These are phyloP conservation scores for Cryptococcus wingfieldii DNA, from an alignment of 1,284 basidiomycete genomes.

Conservation along the genomic window DNA sequence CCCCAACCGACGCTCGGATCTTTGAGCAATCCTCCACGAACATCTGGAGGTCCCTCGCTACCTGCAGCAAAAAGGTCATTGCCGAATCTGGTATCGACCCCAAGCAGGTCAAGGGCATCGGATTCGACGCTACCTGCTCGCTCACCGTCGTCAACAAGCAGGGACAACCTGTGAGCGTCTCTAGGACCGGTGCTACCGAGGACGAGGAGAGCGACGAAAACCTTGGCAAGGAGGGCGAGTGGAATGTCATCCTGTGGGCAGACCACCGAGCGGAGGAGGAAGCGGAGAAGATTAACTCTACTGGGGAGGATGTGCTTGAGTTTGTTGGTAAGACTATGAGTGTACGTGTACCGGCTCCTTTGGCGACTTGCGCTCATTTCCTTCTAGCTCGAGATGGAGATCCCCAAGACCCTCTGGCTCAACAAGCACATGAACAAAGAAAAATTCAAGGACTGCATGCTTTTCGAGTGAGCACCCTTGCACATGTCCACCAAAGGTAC, in stretches of 20 bases:
- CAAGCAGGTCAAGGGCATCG: slow-evolving; percentile 73
- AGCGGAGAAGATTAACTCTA: slow-evolving; percentile 82
- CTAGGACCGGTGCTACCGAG: slow-evolving; percentile 49
- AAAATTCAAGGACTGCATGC: slow-evolving; percentile 77
- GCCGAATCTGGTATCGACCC: slow-evolving; percentile 59
- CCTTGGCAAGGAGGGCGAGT: slow-evolving; percentile 60
- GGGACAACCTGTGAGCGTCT: slow-evolving; percentile 75
- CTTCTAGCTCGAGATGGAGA: slow-evolving; percentile 86
- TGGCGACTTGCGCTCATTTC: background rate
- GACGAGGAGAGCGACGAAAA: slow-evolving; percentile 31
- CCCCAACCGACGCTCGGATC: slow-evolving; percentile 78
- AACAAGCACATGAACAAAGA: slow-evolving; percentile 76
- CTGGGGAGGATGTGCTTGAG: slow-evolving; percentile 77
- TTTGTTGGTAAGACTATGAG: slow-evolving; percentile 98
- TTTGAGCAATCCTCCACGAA: slow-evolving; percentile 74
- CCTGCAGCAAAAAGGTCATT: slow-evolving; percentile 67
- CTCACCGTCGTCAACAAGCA: slow-evolving; percentile 76
- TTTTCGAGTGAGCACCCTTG: slow-evolving; percentile 68
- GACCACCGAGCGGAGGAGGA: slow-evolving; percentile 86
- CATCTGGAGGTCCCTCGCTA: slow-evolving; percentile 78
- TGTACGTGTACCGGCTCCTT: slow-evolving; percentile 54
- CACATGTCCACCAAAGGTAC: background rate
- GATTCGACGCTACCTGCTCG: slow-evolving; percentile 96
- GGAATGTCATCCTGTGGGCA: slow-evolving; percentile 87
- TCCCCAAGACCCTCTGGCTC: slow-evolving; percentile 94